phyloP scores from a whole-genome alignment of 2,329 filamentous ascomycete genomes.

The Purpureocillium takamizusanense region DNA sequence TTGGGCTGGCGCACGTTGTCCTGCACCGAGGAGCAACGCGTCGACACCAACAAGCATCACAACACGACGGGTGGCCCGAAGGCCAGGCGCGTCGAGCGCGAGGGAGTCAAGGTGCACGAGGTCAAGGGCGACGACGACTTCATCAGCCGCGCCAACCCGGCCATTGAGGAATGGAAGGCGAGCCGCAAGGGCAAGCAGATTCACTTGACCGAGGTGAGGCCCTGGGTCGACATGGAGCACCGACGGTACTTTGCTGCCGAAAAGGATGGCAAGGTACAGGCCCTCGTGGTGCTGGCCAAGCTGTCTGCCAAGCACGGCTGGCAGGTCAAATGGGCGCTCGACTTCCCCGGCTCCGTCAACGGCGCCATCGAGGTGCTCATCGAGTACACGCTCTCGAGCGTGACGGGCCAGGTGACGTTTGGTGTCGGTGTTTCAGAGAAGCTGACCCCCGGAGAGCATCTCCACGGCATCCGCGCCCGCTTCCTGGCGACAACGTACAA shows the following conservation, averaged over 20 bases:
- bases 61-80: slow-evolving; percentile 54
- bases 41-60: slow-evolving; percentile 66
- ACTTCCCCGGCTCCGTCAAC: slow-evolving; percentile 80
- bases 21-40: slow-evolving; percentile 80
- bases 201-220: slow-evolving; percentile 80
- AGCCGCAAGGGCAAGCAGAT: slow-evolving; percentile 77
- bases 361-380: slow-evolving; percentile 82
- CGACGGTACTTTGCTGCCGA: slow-evolving; percentile 78
- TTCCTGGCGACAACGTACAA: slow-evolving; percentile 78
- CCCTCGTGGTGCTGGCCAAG: slow-evolving; percentile 75
- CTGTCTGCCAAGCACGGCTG: slow-evolving; percentile 75
- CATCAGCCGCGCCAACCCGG: slow-evolving; percentile 58
- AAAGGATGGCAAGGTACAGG: slow-evolving; percentile 63
- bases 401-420: slow-evolving; percentile 63
- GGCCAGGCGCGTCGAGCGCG: slow-evolving; percentile 69
- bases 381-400: slow-evolving; percentile 51
- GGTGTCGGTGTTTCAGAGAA: slow-evolving; percentile 71
- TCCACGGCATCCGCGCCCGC: slow-evolving; percentile 71
- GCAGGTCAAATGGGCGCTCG: slow-evolving; percentile 94
- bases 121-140: slow-evolving; percentile 62
- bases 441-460: slow-evolving; percentile 70
- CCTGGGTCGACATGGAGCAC: slow-evolving; percentile 78
- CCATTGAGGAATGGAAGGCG: slow-evolving; percentile 71
- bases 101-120: slow-evolving; percentile 74
- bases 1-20: slow-evolving; percentile 84